Evolutionary conservation across 2,329 filamentous ascomycete genomes (phyloP), one percentile per base, ranked within the genome.

Genomic region (Paecilomyces variotii): DNA sequence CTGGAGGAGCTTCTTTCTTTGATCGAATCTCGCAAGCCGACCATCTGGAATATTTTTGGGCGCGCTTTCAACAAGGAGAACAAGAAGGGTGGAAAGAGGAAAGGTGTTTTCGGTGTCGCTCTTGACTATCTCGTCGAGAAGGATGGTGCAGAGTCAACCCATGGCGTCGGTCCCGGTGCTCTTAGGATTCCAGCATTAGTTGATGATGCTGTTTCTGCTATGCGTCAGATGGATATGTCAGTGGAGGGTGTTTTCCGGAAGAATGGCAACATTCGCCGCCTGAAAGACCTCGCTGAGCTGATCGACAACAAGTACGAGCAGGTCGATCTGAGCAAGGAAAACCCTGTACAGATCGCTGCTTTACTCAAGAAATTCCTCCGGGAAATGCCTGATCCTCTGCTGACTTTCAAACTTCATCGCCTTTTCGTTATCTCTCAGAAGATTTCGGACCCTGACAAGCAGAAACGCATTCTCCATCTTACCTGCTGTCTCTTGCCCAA

Each of bases 161-260:
- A 97, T 71, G 94, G 94, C 35, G 90, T 99, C 61, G 94, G 94
- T 0, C 92, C 94, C 10, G 93, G 92, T 19, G 88, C 91, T 12
- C 81, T 99, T 58, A 88, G 91, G 56, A 90, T 99, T 50, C 94
- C 94, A 2, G 89, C 91, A n/a, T 81, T 99, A 56, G 84, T 99
- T n/a, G 93, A 97, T 68, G 93, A 97, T 71, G 87, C 93, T 54
- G 88, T 99, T 39, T 89, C 90, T 3, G 91, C 92, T 11, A 96
- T 99, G 90, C 87, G 92, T 67, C 94, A 93, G 75, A 97, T 99
- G 91, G 94, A 99, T 73, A 91, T 99, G 79, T 97, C 93, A 1
- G 91, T 99, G 1, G 94, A 99, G 74, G 94, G 94, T 67, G 92
- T 99, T 25, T 99, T 99, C 84, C 87, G 94, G 66, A 99, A 99